Evolutionary conservation across 139 green algal genomes (phyloP).

Genomic region (Chlorella sorokiniana): DNA sequence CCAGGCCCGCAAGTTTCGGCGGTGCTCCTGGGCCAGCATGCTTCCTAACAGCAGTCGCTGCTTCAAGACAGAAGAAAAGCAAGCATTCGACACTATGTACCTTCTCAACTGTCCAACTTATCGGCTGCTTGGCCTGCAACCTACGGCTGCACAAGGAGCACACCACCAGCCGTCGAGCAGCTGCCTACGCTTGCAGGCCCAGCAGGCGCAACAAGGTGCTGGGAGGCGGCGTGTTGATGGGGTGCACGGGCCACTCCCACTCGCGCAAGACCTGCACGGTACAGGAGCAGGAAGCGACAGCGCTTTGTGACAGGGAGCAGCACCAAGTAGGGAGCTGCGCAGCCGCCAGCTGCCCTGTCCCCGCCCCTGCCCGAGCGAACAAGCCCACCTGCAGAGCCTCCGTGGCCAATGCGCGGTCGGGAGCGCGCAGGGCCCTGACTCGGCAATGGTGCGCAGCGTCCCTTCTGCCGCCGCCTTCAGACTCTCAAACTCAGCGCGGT

Average conservation of each 20-base stretch:
- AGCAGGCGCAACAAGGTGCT: slow-evolving; percentile 24
- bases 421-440: neutral
- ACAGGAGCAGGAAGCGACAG: neutral
- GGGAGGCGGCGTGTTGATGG: slow-evolving; percentile 19
- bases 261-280: neutral
- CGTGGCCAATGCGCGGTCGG: slow-evolving; percentile 15
- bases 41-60: no score
- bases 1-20: no score
- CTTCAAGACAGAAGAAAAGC: no score
- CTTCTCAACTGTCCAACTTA: no score
- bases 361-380: neutral
- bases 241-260: slow-evolving; percentile 11
- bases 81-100: no score
- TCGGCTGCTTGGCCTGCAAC: no score
- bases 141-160: no score
- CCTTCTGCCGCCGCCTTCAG: neutral
- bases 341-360: neutral
- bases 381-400: slow-evolving; percentile 10
- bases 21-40: no score
- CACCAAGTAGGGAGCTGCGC: neutral
- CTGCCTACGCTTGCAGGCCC: neutral
- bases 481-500: slow-evolving; percentile 10
- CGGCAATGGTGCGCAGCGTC: neutral
- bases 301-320: neutral
- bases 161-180: no score